Evolutionary conservation across 192 early-diverging fungal species (phyloP).

Genomic region (Kickxella alabastrina): DNA sequence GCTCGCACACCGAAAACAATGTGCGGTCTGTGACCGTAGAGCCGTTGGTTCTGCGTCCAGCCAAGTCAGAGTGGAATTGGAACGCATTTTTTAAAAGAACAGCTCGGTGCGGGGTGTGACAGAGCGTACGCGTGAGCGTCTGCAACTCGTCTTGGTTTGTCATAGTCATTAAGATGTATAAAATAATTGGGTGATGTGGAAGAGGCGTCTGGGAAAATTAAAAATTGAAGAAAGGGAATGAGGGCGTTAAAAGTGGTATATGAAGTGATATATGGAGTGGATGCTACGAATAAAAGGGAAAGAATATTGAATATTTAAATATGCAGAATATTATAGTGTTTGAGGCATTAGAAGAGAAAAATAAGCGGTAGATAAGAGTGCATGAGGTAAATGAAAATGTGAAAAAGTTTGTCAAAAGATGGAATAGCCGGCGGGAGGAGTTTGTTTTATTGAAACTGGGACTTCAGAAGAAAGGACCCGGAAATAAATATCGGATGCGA

Average conservation of each 20-base stretch:
- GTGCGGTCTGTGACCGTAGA: slow-evolving; percentile 38
- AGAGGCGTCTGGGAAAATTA: neutral
- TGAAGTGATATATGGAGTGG: no score
- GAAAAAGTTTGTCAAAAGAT: neutral
- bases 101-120: slow-evolving; percentile 32
- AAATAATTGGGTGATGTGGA: neutral
- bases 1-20: slow-evolving; percentile 19
- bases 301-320: no score
- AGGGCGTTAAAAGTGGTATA: no score
- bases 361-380: neutral
- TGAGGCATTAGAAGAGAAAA: neutral
- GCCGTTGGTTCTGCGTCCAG: no score
- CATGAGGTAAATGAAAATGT: neutral
- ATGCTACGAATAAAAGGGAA: no score
- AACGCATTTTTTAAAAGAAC: slow-evolving; percentile 46
- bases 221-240: neutral
- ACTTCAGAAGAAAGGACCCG: neutral
- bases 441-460: neutral
- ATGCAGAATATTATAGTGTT: neutral
- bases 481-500: no score
- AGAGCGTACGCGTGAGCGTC: slow-evolving; percentile 32
- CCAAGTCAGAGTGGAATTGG: no score
- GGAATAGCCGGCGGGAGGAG: neutral
- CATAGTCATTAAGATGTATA: slow-evolving; percentile 3
- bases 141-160: slow-evolving; percentile 17